Conservation (phyloP, 805 yeast genomes). For the Hyphopichia homilentoma region DNA sequence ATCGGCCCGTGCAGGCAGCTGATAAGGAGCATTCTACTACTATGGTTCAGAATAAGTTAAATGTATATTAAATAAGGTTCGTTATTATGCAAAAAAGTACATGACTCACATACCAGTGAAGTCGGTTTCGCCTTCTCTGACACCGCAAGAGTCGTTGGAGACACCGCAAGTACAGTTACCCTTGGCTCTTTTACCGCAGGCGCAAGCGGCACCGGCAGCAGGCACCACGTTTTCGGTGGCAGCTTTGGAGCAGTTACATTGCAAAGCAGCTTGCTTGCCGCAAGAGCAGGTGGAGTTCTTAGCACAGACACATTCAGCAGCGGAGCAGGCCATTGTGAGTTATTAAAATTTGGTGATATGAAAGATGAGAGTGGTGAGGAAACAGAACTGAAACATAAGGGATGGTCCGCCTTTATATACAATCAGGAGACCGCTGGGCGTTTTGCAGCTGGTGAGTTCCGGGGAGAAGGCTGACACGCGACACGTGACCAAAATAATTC, state of each 20-base stretch:
- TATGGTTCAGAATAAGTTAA: too few species aligned
- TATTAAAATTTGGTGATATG: too few species aligned
- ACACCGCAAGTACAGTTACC: slow-evolving; percentile 55
- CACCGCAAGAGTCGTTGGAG: slow-evolving; percentile 26
- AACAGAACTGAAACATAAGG: too few species aligned
- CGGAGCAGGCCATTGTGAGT: slow-evolving; percentile 27
- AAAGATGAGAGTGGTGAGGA: too few species aligned
- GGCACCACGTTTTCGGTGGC: slow-evolving; percentile 48
- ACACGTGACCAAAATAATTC: too few species aligned
- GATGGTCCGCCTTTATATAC: too few species aligned
- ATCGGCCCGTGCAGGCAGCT: too few species aligned
- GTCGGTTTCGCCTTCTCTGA: slow-evolving; percentile 57
- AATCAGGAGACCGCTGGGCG: slow-evolving; percentile 3
- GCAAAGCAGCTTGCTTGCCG: slow-evolving; percentile 55
- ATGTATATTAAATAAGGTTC: too few species aligned
- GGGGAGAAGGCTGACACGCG: too few species aligned
- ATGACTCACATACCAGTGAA: slow-evolving; percentile 48
- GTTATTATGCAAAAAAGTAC: too few species aligned
- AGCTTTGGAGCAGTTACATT: slow-evolving; percentile 54
- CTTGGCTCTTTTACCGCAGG: slow-evolving; percentile 57
- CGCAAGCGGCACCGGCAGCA: slow-evolving; percentile 42
- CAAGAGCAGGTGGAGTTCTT: slow-evolving; percentile 62
- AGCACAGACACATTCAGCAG: slow-evolving; percentile 54
- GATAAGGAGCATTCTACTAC: too few species aligned
- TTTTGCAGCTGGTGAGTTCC: slow-evolving; percentile 3